phyloP scores from a whole-genome alignment of 1,284 basidiomycete species.

The Ceratobasidium sp. region DNA sequence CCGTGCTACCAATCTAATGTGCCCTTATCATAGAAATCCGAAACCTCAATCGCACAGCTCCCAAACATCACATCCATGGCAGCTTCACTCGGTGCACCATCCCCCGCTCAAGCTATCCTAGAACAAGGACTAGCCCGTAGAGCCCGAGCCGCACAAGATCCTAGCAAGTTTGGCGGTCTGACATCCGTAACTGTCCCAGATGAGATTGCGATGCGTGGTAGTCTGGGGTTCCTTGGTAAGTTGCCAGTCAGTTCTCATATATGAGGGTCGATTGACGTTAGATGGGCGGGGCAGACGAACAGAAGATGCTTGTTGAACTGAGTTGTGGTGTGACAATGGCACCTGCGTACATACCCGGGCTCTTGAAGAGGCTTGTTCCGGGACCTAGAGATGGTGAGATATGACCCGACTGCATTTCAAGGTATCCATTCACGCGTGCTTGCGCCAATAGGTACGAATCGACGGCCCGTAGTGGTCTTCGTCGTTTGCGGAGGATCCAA shows the following conservation, averaged over 20 bases:
- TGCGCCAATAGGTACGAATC: slow-evolving; percentile 48
- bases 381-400: slow-evolving; percentile 48
- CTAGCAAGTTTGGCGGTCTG: slow-evolving; percentile 50
- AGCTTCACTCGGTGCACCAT: slow-evolving; percentile 74
- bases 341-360: slow-evolving; percentile 66
- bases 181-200: slow-evolving; percentile 70
- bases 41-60: slow-evolving; percentile 66
- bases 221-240: slow-evolving; percentile 66
- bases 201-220: slow-evolving; percentile 70
- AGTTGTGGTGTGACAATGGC: slow-evolving; percentile 74
- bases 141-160: slow-evolving; percentile 55
- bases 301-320: slow-evolving; percentile 76
- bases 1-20: too few species aligned
- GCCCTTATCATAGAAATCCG: not conserved
- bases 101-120: slow-evolving; percentile 67
- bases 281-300: slow-evolving; percentile 64
- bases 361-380: slow-evolving; percentile 62
- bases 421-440: slow-evolving; percentile 61
- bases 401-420: slow-evolving; percentile 65
- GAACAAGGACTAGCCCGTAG: slow-evolving; percentile 68
- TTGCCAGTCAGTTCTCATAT: not conserved
- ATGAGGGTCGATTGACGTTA: not conserved
- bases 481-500: slow-evolving; percentile 80
- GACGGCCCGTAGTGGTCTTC: slow-evolving; percentile 64
- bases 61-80: slow-evolving; percentile 68